Conservation (phyloP, 768 basidiomycete species). For the Amanita brunnescens region DNA sequence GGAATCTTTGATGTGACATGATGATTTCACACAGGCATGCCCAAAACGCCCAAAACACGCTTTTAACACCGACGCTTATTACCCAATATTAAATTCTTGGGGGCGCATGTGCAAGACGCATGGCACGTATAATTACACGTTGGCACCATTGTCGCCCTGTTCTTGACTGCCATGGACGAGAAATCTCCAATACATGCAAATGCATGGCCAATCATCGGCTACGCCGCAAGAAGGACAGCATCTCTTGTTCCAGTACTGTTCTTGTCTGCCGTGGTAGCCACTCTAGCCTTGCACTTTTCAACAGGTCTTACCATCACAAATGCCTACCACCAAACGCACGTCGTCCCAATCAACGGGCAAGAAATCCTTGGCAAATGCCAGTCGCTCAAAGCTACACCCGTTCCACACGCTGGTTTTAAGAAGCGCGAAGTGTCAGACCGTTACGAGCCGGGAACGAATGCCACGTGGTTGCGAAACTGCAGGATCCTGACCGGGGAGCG, state of each 20-base stretch:
- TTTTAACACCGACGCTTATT: not conserved
- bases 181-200: constrained; percentile 5
- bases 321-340: constrained; percentile 7
- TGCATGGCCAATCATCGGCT: not conserved
- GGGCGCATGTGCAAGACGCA: constrained; percentile 4
- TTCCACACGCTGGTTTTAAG: constrained; percentile 25
- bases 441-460: constrained; percentile 53
- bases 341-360: constrained; percentile 18
- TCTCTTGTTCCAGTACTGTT: constrained; percentile 10
- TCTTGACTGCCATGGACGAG: constrained; percentile 6
- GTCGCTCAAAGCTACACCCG: constrained; percentile 41
- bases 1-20: not conserved
- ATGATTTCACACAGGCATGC: not conserved
- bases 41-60: constrained; percentile 1
- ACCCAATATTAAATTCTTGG: not conserved
- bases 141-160: not conserved
- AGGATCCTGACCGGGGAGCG: constrained; percentile 55
- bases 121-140: constrained; percentile 4
- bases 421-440: constrained; percentile 50
- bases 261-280: constrained; percentile 10
- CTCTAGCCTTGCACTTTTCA: constrained; percentile 6
- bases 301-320: constrained; percentile 1
- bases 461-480: constrained; percentile 65
- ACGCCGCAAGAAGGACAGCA: not conserved
- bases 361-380: constrained; percentile 40